Percentiles rank a stretch among this genome's conserved stretches.
Evolutionary conservation across 2,329 filamentous ascomycete species (phyloP).

Genomic region (Aspergillaceae sp.): DNA sequence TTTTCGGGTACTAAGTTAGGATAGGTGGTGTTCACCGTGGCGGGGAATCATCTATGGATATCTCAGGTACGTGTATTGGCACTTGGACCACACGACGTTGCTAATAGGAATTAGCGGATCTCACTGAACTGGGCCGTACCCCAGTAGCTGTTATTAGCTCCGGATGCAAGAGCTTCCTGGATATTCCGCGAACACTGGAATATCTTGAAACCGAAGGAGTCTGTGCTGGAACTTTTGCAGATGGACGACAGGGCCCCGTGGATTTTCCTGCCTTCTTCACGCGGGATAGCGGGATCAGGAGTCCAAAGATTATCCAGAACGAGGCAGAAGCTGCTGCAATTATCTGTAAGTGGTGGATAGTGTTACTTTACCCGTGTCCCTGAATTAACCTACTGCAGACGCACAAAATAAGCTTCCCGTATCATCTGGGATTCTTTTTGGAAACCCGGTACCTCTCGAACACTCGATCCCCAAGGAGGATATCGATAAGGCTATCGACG

Average conservation of each 20-base stretch:
- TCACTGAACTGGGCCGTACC: conserved; percentile 86
- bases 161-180: conserved; percentile 92
- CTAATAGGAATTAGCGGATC: conserved; percentile 52
- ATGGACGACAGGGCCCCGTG: conserved; percentile 61
- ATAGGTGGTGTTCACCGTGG: conserved; percentile 78
- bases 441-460: conserved; percentile 72
- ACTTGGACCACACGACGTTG: too few species aligned
- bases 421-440: conserved; percentile 73
- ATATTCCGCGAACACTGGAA: conserved; percentile 83
- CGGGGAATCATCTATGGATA: conserved; percentile 77
- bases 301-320: conserved; percentile 64
- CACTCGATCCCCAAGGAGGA: conserved; percentile 60
- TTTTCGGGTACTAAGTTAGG: neutral
- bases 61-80: conserved; percentile 50
- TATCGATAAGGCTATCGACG: conserved; percentile 61
- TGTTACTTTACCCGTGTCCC: too few species aligned
- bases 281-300: conserved; percentile 72
- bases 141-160: conserved; percentile 80
- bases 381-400: conserved; percentile 32
- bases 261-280: conserved; percentile 93
- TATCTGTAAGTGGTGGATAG: conserved; percentile 48
- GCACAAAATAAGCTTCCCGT: conserved; percentile 66
- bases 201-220: conserved; percentile 64
- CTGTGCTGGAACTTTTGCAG: conserved; percentile 79
- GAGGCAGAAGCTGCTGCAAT: conserved; percentile 84